A percentile compares a stretch with the other conserved stretches of the same genome.
These are phyloP conservation scores for Chaetothyriales sp. DNA, from an alignment of 2,329 filamentous ascomycete genomes.

Conservation along the genomic window DNA sequence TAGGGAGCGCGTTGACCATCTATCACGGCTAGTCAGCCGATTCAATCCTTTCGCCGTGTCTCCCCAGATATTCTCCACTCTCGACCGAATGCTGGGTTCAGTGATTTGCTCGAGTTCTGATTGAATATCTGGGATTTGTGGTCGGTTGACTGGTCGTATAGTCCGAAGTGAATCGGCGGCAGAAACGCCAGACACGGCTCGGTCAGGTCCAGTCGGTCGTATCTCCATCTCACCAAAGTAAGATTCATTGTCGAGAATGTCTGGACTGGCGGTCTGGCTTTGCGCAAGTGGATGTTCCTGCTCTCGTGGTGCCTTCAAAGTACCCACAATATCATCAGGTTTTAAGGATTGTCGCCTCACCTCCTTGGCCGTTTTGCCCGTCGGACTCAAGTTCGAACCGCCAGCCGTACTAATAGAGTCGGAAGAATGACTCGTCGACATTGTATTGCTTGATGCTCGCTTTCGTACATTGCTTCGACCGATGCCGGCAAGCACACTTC, in stretches of 20 bases:
- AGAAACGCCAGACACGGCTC: slow-evolving; percentile 31
- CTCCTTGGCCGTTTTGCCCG: slow-evolving; percentile 37
- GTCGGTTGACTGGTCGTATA: slow-evolving; percentile 24
- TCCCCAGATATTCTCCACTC: slow-evolving; percentile 15
- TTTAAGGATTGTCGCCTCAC: slow-evolving; percentile 42
- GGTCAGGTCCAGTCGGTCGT: slow-evolving; percentile 28
- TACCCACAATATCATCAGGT: slow-evolving; percentile 42
- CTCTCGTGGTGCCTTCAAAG: slow-evolving; percentile 36
- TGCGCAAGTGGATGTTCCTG: slow-evolving; percentile 62
- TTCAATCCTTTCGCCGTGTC: slow-evolving; percentile 11
- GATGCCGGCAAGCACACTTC: slow-evolving; percentile 25
- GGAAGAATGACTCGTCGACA: slow-evolving; percentile 38
- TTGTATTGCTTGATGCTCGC: slow-evolving; percentile 42
- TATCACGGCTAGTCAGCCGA: slow-evolving; percentile 22
- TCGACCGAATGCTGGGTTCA: slow-evolving; percentile 11
- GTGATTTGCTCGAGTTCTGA: slow-evolving; percentile 5
- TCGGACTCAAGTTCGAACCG: slow-evolving; percentile 41
- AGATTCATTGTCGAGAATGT: slow-evolving; percentile 26
- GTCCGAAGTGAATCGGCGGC: slow-evolving; percentile 35
- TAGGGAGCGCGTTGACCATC: slow-evolving; percentile 18
- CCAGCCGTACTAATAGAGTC: slow-evolving; percentile 42
- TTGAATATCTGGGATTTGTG: slow-evolving; percentile 2
- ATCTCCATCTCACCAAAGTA: slow-evolving; percentile 25
- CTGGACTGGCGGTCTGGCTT: slow-evolving; percentile 58
- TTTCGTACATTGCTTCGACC: slow-evolving; percentile 24